Evolutionary conservation across 108 stramenopile genomes (phyloP), one percentile per base, ranked within the genome.

Genomic region (Epithemia pelagica): DNA sequence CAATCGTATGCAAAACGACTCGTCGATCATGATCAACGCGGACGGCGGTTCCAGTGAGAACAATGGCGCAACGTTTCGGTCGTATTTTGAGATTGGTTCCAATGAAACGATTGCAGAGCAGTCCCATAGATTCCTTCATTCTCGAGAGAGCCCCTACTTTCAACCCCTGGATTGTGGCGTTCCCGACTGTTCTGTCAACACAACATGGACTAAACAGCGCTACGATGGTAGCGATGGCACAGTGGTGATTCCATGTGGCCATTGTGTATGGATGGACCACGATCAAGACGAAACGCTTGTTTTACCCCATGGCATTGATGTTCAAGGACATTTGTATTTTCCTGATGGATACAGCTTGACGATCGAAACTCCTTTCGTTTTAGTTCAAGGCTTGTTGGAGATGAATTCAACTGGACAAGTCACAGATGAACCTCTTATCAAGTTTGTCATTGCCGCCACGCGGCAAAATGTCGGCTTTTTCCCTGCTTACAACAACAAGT

Each of bases 361-460:
- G 0, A 59, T 88, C n/a, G 19, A 15, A 15, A 88, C 87, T 18
- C 77, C 83, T 32, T 79, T 54, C 33, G 72, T 88, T 22, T 72
- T 84, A 19, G 83, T 88, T n/a, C 87, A 88, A 62, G 87, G 87
- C 23, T 81, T 82, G 54, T 64, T 85, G 22, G 72, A 82, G 32
- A 83, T 88, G 67, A 63, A 62, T 26, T 80, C 78, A 23, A 58
- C 62, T 27, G 74, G 74, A 19, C 51, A 66, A 26, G 80, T 79
- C 52, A 69, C 77, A 25, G 67, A 70, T 15, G 64, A 72, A 57
- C 73, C 71, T 26, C 74, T 68, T 29, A 79, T 85, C 54, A 72
- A 66, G 58, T 69, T 85, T 56, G 32, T 79, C 24, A 65, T 82
- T 21, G 68, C 69, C 2, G 32, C 55, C 7, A 51, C 61, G 28